These are phyloP conservation scores for Ramaria sp. DNA, from an alignment of 768 basidiomycete genomes.

Conservation along the genomic window DNA sequence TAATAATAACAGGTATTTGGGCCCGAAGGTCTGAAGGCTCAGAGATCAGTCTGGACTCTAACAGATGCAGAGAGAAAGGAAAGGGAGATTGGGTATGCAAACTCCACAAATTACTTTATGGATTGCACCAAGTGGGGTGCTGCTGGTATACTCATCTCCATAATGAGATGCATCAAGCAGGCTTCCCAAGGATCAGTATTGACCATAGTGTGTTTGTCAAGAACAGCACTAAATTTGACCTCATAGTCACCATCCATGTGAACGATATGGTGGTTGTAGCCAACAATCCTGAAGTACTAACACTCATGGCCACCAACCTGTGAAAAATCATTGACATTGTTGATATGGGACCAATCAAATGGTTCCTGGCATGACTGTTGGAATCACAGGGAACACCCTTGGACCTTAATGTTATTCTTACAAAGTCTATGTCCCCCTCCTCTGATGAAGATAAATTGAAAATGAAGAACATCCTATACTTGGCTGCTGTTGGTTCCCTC, in stretches of 20 bases:
- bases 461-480: neutral
- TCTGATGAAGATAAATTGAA: neutral
- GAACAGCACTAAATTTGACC: neutral
- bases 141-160: neutral
- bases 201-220: neutral
- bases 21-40: no score
- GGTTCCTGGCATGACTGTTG: neutral
- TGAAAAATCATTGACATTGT: no score
- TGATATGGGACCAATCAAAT: no score
- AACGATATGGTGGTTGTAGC: neutral
- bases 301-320: neutral
- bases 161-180: neutral
- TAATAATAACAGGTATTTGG: no score
- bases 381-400: neutral
- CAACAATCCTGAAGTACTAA: neutral
- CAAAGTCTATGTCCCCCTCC: neutral
- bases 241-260: neutral
- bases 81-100: no score
- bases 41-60: no score
- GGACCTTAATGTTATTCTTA: neutral
- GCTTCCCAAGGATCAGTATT: neutral
- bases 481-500: constrained; percentile 11
- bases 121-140: neutral
- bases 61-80: no score
- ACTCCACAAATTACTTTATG: neutral